Conservation (phyloP, 139 green algal genomes). For the Yamagishiella unicocca region DNA sequence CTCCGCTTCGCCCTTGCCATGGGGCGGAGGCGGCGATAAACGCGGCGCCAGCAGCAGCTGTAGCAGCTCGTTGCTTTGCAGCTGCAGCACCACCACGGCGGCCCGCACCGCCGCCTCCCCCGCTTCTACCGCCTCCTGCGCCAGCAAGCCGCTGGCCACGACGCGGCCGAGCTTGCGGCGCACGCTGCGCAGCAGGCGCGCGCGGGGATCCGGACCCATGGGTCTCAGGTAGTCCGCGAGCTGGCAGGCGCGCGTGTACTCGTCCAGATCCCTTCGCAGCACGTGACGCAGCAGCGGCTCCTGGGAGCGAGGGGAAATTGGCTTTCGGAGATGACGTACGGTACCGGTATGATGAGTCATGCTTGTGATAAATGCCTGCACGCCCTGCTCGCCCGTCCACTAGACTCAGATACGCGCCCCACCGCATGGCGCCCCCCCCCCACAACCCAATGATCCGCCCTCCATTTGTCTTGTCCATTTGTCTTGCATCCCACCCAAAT, state of each 20-base stretch:
- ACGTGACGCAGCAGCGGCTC: conserved; percentile 11
- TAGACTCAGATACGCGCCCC: neutral
- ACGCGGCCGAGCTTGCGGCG: conserved; percentile 1
- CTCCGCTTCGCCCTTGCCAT: too few species aligned
- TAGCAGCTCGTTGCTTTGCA: neutral
- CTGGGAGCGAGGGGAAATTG: neutral
- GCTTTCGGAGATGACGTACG: neutral
- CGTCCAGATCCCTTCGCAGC: neutral
- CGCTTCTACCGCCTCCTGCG: neutral
- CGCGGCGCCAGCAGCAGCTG: conserved; percentile 4
- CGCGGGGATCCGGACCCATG: neutral
- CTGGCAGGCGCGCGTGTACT: neutral
- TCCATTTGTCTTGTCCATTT: too few species aligned
- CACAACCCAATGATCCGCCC: too few species aligned
- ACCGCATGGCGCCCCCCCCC: neutral
- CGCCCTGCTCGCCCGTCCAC: neutral
- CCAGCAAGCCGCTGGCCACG: neutral
- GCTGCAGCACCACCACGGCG: conserved; percentile 13
- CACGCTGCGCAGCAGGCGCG: neutral
- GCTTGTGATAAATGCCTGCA: neutral
- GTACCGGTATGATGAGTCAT: too few species aligned
- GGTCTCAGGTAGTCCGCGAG: neutral
- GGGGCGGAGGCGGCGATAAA: neutral
- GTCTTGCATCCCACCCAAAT: too few species aligned
- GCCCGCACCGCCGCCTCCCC: neutral